A percentile compares a stretch with the other conserved stretches of the same genome.
These are phyloP conservation scores for Geotrichum aggregatum DNA, from an alignment of 1,139 yeast genomes.

Conservation along the genomic window DNA sequence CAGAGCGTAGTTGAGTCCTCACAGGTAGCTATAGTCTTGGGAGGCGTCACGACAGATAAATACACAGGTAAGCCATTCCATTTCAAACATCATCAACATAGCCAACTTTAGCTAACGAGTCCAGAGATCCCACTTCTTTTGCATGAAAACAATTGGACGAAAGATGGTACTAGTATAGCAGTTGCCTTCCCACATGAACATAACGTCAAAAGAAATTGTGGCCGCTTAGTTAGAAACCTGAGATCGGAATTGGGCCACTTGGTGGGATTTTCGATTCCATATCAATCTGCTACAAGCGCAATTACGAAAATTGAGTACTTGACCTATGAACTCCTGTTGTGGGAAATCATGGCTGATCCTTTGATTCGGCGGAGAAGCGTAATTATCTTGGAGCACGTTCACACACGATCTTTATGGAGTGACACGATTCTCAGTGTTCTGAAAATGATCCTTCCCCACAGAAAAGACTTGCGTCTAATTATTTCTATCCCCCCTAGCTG, in stretches of 20 bases:
- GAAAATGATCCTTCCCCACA: constrained; percentile 41
- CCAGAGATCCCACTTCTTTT: constrained; percentile 62
- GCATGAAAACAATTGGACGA: constrained; percentile 62
- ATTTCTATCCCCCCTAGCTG: constrained; percentile 10
- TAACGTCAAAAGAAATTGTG: constrained; percentile 13
- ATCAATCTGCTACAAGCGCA: constrained; percentile 55
- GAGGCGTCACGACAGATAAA: constrained; percentile 88
- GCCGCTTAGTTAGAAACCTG: constrained; percentile 10
- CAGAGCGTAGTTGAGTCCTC: constrained; percentile 38
- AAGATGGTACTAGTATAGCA: constrained; percentile 50
- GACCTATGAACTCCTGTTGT: constrained; percentile 73
- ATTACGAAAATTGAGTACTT: constrained; percentile 60
- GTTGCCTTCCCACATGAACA: constrained; percentile 45
- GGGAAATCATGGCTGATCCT: constrained; percentile 68
- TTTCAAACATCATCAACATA: no score
- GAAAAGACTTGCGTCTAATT: constrained; percentile 14
- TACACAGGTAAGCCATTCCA: constrained; percentile 51
- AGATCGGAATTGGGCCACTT: constrained; percentile 17
- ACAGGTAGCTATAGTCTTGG: constrained; percentile 69
- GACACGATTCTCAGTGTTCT: constrained; percentile 73
- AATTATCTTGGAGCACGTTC: constrained; percentile 84
- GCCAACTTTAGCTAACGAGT: constrained; percentile 5
- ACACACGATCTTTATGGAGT: constrained; percentile 72
- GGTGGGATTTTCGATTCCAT: constrained; percentile 59
- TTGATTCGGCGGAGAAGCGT: constrained; percentile 60